A percentile compares a stretch with the other conserved stretches of the same genome.
phyloP scores from a whole-genome alignment of 2,329 filamentous ascomycete genomes.

The Aspergillus unguis region DNA sequence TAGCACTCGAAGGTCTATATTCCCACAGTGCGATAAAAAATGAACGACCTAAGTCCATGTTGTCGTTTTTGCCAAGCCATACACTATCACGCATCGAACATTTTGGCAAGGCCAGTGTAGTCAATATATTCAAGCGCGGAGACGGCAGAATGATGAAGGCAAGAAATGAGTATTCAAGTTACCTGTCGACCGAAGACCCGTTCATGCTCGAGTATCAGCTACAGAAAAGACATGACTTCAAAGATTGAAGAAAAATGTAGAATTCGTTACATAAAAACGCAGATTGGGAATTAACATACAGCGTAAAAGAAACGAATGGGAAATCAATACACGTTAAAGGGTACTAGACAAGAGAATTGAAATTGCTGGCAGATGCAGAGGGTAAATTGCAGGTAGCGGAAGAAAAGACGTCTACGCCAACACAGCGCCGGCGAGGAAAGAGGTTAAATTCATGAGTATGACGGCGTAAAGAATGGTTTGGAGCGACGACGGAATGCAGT shows the following conservation, averaged over 20 bases:
- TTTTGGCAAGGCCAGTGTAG: no score
- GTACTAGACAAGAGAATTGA: conserved; percentile 1
- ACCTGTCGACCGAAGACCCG: not conserved
- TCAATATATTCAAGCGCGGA: no score
- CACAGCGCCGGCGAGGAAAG: conserved; percentile 2
- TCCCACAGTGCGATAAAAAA: no score
- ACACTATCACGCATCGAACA: no score
- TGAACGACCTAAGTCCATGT: no score
- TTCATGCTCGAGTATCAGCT: not conserved
- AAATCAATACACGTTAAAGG: not conserved
- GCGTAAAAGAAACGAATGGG: not conserved
- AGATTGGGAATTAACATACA: not conserved
- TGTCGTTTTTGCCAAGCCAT: no score
- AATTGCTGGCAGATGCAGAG: not conserved
- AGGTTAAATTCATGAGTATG: conserved; percentile 5
- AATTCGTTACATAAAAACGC: not conserved
- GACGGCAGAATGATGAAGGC: not conserved
- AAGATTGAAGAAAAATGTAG: not conserved
- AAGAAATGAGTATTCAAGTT: not conserved
- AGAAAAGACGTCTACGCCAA: not conserved
- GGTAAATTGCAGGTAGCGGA: not conserved
- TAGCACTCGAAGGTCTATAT: no score
- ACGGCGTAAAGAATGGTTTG: not conserved
- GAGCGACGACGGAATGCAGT: no score
- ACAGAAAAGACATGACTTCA: not conserved